Evolutionary conservation across 495 filamentous ascomycete species (phyloP).

Genomic region (Neurospora sublineolata): DNA sequence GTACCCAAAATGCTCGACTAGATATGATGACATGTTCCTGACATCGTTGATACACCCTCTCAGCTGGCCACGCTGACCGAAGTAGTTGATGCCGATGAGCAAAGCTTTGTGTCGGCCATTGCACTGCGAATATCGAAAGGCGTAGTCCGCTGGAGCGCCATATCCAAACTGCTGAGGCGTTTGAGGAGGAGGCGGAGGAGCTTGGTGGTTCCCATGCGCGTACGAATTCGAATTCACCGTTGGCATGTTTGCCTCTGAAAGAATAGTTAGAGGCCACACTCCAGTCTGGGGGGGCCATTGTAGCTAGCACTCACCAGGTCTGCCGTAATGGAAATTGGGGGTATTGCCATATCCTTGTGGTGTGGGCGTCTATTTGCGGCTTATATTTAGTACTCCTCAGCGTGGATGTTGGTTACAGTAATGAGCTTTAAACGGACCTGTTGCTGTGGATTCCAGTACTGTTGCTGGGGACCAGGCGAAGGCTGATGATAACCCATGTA

Average conservation of each 20-base stretch:
- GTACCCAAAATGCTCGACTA: conserved; percentile 86
- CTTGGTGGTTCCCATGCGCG: conserved; percentile 38
- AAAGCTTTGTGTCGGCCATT: conserved; percentile 85
- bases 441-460: neutral
- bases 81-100: conserved; percentile 97
- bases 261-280: neutral
- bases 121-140: conserved; percentile 85
- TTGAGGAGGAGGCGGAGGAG: conserved; percentile 49
- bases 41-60: conserved; percentile 97
- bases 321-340: conserved; percentile 24
- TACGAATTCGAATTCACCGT: conserved; percentile 41
- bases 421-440: neutral
- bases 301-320: conserved; percentile 26
- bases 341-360: conserved; percentile 25
- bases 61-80: conserved; percentile 81
- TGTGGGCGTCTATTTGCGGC: neutral
- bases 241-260: conserved; percentile 25
- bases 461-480: conserved; percentile 13
- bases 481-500: conserved; percentile 29
- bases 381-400: neutral
- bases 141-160: conserved; percentile 68
- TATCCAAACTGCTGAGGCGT: conserved; percentile 57
- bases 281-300: neutral
- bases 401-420: neutral
- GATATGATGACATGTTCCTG: conserved; percentile 89